Percentiles rank a stretch among this genome's conserved stretches.
These are phyloP conservation scores for Nepenthes mirabilis DNA, from an alignment of 148 eudicot genomes.

Conservation along the genomic window DNA sequence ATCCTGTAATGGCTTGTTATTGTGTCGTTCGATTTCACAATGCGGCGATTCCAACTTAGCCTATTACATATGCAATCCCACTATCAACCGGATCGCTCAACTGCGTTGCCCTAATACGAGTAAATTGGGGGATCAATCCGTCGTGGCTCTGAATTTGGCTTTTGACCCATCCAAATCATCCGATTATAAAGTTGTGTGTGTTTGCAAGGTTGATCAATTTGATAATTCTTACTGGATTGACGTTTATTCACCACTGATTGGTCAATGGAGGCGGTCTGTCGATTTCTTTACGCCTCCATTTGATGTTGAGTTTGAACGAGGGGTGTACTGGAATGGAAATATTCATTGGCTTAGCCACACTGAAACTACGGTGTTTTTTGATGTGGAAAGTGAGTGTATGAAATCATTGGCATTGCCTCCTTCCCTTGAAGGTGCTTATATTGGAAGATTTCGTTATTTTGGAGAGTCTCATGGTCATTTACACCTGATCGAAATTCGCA, in stretches of 20 bases:
- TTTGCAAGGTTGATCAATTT: background rate
- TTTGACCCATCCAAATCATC: slow-evolving; percentile 29
- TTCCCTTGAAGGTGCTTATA: slow-evolving; percentile 10
- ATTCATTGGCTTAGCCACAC: slow-evolving; percentile 38
- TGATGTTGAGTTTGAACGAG: slow-evolving; percentile 22
- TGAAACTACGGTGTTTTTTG: slow-evolving; percentile 15
- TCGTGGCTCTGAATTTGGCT: slow-evolving; percentile 21
- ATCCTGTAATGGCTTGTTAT: slow-evolving; percentile 38
- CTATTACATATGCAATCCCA: slow-evolving; percentile 27
- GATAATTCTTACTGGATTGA: slow-evolving; percentile 7
- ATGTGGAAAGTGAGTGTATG: slow-evolving; percentile 15
- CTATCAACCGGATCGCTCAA: slow-evolving; percentile 8
- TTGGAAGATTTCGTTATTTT: slow-evolving; percentile 26
- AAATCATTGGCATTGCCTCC: slow-evolving; percentile 14
- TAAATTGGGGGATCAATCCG: background rate
- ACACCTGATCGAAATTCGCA: slow-evolving; percentile 29
- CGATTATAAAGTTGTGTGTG: slow-evolving; percentile 16
- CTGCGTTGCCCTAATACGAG: slow-evolving; percentile 2
- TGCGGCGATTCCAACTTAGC: background rate
- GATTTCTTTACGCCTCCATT: slow-evolving; percentile 8
- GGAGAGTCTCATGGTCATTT: slow-evolving; percentile 42
- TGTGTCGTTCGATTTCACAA: slow-evolving; percentile 9
- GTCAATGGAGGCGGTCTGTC: slow-evolving; percentile 19
- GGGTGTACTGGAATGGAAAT: slow-evolving; percentile 43
- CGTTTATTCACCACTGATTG: slow-evolving; percentile 12